Conservation (phyloP, 176 grass and related monocot genomes). For the Saccharum officinarum region DNA sequence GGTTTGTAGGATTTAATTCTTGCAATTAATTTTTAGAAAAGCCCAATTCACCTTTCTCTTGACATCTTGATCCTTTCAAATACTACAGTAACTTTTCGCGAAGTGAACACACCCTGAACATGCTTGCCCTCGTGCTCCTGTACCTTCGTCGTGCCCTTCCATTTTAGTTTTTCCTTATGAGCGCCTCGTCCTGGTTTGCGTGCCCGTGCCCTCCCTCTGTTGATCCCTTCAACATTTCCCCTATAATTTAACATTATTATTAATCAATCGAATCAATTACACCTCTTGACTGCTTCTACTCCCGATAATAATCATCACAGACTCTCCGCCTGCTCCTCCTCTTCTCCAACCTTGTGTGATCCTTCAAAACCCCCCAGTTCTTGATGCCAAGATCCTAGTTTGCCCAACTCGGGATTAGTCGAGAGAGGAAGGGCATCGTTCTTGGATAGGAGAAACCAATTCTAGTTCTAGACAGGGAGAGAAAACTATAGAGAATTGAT, state of each 20-base stretch:
- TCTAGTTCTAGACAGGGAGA: neutral
- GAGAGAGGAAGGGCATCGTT: neutral
- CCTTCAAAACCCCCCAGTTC: neutral
- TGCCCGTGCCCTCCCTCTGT: neutral
- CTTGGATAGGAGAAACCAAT: neutral
- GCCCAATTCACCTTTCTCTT: too few relatives aligned
- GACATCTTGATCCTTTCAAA: too few relatives aligned
- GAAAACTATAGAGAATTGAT: too few relatives aligned
- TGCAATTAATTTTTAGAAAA: too few relatives aligned
- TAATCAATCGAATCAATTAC: neutral
- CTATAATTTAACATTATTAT: neutral
- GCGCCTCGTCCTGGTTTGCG: neutral
- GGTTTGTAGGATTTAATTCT: too few relatives aligned
- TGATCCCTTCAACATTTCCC: constrained; percentile 38
- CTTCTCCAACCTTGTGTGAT: neutral
- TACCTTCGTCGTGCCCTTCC: neutral
- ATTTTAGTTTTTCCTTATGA: neutral
- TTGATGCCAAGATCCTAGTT: constrained; percentile 3
- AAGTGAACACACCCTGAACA: too few relatives aligned
- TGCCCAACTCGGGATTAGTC: neutral
- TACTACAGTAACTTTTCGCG: too few relatives aligned
- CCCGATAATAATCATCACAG: neutral
- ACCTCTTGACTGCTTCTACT: neutral
- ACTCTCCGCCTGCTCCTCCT: neutral
- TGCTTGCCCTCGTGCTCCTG: neutral